Evolutionary conservation across 78 protist genomes (phyloP).

Genomic region (Dictyostelium capitatum): DNA sequence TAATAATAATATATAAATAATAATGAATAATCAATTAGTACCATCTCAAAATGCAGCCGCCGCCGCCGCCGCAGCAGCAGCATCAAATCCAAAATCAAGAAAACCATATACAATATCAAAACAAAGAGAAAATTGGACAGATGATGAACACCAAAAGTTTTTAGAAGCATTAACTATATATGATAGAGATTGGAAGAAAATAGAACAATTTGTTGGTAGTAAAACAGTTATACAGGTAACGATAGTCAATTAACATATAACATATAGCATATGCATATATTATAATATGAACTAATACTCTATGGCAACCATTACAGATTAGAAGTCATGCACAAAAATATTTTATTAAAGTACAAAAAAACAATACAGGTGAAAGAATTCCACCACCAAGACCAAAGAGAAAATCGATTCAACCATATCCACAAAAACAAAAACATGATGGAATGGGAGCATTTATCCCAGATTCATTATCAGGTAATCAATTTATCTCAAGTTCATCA

Average conservation of each 20-base stretch:
- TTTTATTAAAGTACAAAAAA: constrained; percentile 82
- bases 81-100: constrained; percentile 42
- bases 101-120: constrained; percentile 86
- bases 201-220: constrained; percentile 84
- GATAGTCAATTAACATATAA: no score
- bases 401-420: constrained; percentile 80
- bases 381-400: constrained; percentile 87
- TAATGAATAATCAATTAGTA: constrained; percentile 23
- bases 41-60: constrained; percentile 20
- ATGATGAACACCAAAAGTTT: constrained; percentile 84
- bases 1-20: no score
- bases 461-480: constrained; percentile 56
- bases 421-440: constrained; percentile 66
- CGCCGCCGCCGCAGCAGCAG: background rate
- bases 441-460: constrained; percentile 38
- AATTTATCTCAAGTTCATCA: constrained; percentile 34
- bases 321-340: constrained; percentile 90
- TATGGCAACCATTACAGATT: constrained; percentile 52
- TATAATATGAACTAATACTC: no score
- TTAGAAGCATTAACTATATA: constrained; percentile 84
- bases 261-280: no score
- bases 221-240: constrained; percentile 84
- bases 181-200: constrained; percentile 90
- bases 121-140: constrained; percentile 89
- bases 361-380: constrained; percentile 83